Evolutionary conservation across 129 eudicot species (phyloP).

Genomic region (Daucus carota): DH1_v3.0 NC_030381.2:48667501-48668000

Average conservation of each 20-base stretch:
- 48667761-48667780: background rate
- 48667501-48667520: background rate
- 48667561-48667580: constrained; percentile 51
- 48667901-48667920: background rate
- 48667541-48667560: background rate
- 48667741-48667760: background rate
- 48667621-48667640: constrained; percentile 69
- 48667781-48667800: background rate
- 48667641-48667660: constrained; percentile 88
- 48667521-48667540: background rate
- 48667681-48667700: constrained; percentile 96
- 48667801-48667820: background rate
- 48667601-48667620: constrained; percentile 82
- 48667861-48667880: background rate
- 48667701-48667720: constrained; percentile 70
- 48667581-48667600: constrained; percentile 80
- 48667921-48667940: background rate
- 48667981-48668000: background rate
- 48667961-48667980: background rate
- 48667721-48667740: constrained; percentile 67
- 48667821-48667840: background rate
- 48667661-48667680: constrained; percentile 97
- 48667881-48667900: constrained; percentile 1
- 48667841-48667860: constrained; percentile 18
- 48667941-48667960: background rate